Base-by-base conservation (phyloP, 2,329 filamentous ascomycete species). In the Aspergillus hiratsukae region DNA sequence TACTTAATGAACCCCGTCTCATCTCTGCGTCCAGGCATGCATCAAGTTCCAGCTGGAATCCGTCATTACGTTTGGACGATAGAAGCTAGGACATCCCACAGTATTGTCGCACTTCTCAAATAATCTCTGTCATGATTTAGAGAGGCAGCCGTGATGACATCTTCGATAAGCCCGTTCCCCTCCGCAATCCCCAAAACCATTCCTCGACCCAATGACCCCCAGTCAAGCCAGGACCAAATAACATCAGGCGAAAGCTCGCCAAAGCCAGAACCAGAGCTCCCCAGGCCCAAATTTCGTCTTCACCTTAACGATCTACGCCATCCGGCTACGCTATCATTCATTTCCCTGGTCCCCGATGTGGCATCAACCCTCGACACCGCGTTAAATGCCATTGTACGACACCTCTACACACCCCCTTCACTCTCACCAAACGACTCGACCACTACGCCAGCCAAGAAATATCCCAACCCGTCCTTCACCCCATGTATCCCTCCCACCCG, bases 381-480 rank as follows among this genome's bases (percentile, higher is more conserved):
- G 56, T 82, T 92, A 31, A 72, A 81, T 51, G 82, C 83, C 60
- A 90, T 97, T 17, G 81, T 94, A 50, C 77, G 78, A 29, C 81
- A 86, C 27, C 85, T 97, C 29, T 97, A 97, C 69, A 77, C 73
- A 5, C 61, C 68, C 27, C 66, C 69, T 35, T 37, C 57, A 6
- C 57, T 52, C 25, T 23, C 21, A 29, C 28, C 28, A 10, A 35
- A 37, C 6, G 21, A 51, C 9, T 45, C 14, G 14, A 21, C 49
- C 48, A 7, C 25, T 48, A 49, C 9, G 28, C n/a, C 7, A 46
- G 59, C 45, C 55, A 35, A 56, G 61, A 60, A 54, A 29, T 41
- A 57, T 46, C 49, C 58, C 52, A 35, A 25, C n/a, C 51, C 27
- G 50, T 58, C 46, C n/a, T 75, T 73, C 59, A 62, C 48, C 8